Evolutionary conservation across 2,329 filamentous ascomycete genomes (phyloP).

Genomic region (Trichoderma sp.): DNA sequence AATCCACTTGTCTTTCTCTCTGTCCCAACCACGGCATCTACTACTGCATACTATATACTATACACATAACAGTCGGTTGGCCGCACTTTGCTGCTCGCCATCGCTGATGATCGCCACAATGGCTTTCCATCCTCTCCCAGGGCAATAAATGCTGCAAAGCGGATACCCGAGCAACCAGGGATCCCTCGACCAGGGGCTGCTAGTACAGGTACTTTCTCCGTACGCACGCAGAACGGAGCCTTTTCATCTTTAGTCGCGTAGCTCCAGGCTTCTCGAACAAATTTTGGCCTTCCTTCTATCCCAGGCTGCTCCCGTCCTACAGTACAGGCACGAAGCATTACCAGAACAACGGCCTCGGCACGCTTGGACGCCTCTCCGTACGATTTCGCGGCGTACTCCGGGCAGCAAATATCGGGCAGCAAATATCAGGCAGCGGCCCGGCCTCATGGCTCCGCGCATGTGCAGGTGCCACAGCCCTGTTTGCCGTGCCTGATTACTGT

Average conservation of each 20-base stretch:
- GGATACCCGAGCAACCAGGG: not conserved
- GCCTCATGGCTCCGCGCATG: not conserved
- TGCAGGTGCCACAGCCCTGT: not conserved
- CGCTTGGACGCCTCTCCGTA: not conserved
- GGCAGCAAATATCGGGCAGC: not conserved
- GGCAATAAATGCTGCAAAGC: conserved; percentile 2
- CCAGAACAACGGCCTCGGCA: not conserved
- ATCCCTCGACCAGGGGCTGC: not conserved
- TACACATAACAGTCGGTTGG: no score
- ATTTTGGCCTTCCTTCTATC: not conserved
- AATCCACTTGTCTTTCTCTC: no score
- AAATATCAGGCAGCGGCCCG: not conserved
- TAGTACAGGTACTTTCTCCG: conserved; percentile 2
- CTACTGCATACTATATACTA: not conserved
- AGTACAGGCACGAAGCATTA: no score
- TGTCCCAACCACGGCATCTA: no score
- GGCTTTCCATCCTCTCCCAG: not conserved
- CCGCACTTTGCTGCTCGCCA: not conserved
- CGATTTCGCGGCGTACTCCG: conserved; percentile 9
- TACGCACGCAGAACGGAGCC: not conserved
- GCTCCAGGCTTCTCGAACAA: conserved; percentile 12
- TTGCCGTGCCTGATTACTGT: not conserved
- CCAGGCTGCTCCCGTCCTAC: not conserved
- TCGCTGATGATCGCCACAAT: conserved; percentile 13
- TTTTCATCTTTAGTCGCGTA: not conserved